A percentile compares a stretch with the other conserved stretches of the same genome.
Conservation (phyloP, 768 basidiomycete genomes). For the Cystofilobasidium ferigula region DNA sequence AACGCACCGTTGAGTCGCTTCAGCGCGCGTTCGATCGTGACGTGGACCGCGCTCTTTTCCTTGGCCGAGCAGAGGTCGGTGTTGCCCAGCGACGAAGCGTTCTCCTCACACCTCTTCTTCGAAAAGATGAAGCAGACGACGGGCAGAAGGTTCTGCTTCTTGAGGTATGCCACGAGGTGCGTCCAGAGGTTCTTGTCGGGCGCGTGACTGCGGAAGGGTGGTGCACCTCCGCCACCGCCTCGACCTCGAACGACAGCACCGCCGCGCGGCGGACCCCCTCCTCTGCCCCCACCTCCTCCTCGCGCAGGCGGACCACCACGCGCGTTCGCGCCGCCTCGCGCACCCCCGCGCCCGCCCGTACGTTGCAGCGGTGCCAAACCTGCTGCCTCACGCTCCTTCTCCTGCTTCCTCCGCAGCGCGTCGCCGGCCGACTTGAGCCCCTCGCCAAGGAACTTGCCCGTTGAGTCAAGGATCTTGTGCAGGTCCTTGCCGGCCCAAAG, state of each 20-base stretch:
- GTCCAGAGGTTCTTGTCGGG: constrained; percentile 84
- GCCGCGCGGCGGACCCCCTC: constrained; percentile 33
- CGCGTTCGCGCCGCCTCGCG: constrained; percentile 43
- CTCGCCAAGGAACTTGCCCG: constrained; percentile 56
- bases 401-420: constrained; percentile 82
- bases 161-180: constrained; percentile 63
- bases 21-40: constrained; percentile 83
- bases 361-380: constrained; percentile 77
- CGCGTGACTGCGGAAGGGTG: constrained; percentile 37
- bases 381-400: constrained; percentile 93
- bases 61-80: constrained; percentile 73
- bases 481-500: constrained; percentile 86
- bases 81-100: constrained; percentile 78
- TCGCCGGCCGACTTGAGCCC: constrained; percentile 88
- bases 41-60: constrained; percentile 95
- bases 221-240: constrained; percentile 19
- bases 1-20: constrained; percentile 72
- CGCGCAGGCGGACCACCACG: constrained; percentile 51
- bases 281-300: constrained; percentile 44
- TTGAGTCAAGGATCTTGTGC: constrained; percentile 82
- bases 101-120: constrained; percentile 94
- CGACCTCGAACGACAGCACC: constrained; percentile 23
- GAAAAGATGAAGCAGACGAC: constrained; percentile 96
- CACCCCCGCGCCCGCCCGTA: constrained; percentile 66
- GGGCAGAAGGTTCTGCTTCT: constrained; percentile 75